These are phyloP conservation scores for Malassezia restricta DNA, from an alignment of 1,284 basidiomycete genomes.

Conservation along the genomic window DNA sequence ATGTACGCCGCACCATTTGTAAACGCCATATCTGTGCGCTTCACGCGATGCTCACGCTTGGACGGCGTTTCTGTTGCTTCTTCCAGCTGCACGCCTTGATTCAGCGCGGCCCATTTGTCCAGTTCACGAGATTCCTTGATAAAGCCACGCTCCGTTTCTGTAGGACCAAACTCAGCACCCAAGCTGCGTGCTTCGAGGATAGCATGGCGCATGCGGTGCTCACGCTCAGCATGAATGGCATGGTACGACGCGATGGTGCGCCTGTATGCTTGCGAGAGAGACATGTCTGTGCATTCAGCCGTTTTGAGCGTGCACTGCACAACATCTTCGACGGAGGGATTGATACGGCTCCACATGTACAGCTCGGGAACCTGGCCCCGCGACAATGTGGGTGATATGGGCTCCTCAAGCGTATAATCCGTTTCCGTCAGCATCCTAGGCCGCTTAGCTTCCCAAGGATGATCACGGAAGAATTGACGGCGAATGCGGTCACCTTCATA, in stretches of 20 bases:
- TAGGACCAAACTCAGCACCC: slow-evolving; percentile 58
- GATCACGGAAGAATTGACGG: slow-evolving; percentile 83
- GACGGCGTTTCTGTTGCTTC: background rate
- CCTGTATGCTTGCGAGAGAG: slow-evolving; percentile 68
- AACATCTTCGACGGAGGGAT: slow-evolving; percentile 75
- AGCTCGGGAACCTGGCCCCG: slow-evolving; percentile 67
- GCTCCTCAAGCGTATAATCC: slow-evolving; percentile 48
- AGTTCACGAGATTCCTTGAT: slow-evolving; percentile 31
- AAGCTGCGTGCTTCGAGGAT: slow-evolving; percentile 65
- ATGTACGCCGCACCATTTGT: slow-evolving; percentile 11
- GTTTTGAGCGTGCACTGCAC: slow-evolving; percentile 70
- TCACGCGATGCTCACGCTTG: slow-evolving; percentile 1
- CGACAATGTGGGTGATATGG: slow-evolving; percentile 46
- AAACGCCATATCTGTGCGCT: slow-evolving; percentile 3
- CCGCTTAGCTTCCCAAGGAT: slow-evolving; percentile 87
- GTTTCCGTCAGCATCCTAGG: slow-evolving; percentile 65
- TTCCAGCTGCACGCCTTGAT: slow-evolving; percentile 6
- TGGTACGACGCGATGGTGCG: slow-evolving; percentile 35
- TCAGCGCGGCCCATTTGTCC: slow-evolving; percentile 28
- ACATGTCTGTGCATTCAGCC: slow-evolving; percentile 56
- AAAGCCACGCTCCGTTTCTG: slow-evolving; percentile 33
- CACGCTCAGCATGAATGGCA: slow-evolving; percentile 51
- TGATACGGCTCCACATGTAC: slow-evolving; percentile 55
- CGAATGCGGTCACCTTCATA: slow-evolving; percentile 79
- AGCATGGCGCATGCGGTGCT: slow-evolving; percentile 65